A percentile compares a stretch with the other conserved stretches of the same genome.
phyloP scores from a whole-genome alignment of 148 eudicot species.

The Fagopyrum tataricum region DNA sequence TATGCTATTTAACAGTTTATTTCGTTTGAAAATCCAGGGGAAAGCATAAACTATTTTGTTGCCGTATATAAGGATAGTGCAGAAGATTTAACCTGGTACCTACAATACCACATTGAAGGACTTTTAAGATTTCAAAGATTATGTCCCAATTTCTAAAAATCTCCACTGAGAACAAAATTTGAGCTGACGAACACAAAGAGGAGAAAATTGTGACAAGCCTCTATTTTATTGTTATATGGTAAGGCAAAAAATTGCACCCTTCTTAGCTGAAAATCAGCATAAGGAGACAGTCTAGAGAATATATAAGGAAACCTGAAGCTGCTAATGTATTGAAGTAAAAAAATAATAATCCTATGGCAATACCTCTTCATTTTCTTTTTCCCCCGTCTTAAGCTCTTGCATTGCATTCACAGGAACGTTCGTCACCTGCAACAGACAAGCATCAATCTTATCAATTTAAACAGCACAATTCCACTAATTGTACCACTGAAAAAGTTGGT shows the following conservation, averaged over 20 bases:
- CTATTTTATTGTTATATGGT: not conserved
- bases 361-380: not conserved
- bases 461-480: not conserved
- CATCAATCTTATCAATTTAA: not conserved
- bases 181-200: not conserved
- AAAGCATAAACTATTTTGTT: not conserved
- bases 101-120: not conserved
- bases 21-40: not conserved
- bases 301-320: not conserved
- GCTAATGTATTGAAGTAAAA: no score
- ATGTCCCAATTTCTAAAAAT: not conserved
- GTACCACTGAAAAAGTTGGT: not conserved
- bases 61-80: not conserved
- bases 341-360: no score
- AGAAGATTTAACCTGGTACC: not conserved
- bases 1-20: not conserved
- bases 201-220: not conserved
- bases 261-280: not conserved
- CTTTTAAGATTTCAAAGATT: not conserved
- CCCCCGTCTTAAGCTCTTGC: constrained; percentile 1
- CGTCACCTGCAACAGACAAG: not conserved
- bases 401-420: not conserved
- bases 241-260: not conserved
- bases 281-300: not conserved
- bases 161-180: not conserved